Evolutionary conservation across 2,329 filamentous ascomycete genomes (phyloP).

Genomic region (Cladosporium phlei): DNA sequence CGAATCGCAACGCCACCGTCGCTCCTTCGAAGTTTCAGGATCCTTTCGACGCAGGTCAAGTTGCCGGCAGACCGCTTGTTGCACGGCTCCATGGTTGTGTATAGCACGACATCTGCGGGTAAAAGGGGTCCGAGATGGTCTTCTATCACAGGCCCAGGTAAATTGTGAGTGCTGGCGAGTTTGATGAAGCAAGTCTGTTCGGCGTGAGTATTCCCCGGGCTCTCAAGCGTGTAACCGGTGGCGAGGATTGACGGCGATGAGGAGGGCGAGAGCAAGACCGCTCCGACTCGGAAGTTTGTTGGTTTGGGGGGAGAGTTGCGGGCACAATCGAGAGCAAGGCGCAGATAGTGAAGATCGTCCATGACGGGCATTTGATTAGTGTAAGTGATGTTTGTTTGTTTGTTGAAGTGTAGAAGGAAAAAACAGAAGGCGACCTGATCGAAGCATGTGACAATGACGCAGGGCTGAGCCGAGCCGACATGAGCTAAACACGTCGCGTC

Average conservation of each 20-base stretch:
- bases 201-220: slow-evolving; percentile 89
- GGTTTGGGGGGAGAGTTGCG: slow-evolving; percentile 76
- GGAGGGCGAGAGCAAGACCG: slow-evolving; percentile 55
- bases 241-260: slow-evolving; percentile 62
- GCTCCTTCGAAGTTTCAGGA: slow-evolving; percentile 50
- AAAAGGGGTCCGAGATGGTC: slow-evolving; percentile 51
- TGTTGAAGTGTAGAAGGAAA: not conserved
- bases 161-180: slow-evolving; percentile 39
- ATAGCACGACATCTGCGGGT: slow-evolving; percentile 59
- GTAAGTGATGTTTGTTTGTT: not conserved
- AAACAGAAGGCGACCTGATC: too few relatives aligned
- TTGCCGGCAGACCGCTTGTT: slow-evolving; percentile 70
- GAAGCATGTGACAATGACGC: slow-evolving; percentile 10
- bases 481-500: slow-evolving; percentile 10
- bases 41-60: slow-evolving; percentile 70
- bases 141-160: slow-evolving; percentile 41
- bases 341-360: slow-evolving; percentile 50
- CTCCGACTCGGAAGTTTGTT: slow-evolving; percentile 90
- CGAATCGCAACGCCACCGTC: slow-evolving; percentile 56
- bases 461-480: not conserved
- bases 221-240: slow-evolving; percentile 86
- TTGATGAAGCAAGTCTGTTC: slow-evolving; percentile 90
- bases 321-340: slow-evolving; percentile 69
- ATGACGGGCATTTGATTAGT: not conserved
- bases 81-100: slow-evolving; percentile 91